Conservation (phyloP, 192 early-diverging fungal species). For the Podila epigama region DNA sequence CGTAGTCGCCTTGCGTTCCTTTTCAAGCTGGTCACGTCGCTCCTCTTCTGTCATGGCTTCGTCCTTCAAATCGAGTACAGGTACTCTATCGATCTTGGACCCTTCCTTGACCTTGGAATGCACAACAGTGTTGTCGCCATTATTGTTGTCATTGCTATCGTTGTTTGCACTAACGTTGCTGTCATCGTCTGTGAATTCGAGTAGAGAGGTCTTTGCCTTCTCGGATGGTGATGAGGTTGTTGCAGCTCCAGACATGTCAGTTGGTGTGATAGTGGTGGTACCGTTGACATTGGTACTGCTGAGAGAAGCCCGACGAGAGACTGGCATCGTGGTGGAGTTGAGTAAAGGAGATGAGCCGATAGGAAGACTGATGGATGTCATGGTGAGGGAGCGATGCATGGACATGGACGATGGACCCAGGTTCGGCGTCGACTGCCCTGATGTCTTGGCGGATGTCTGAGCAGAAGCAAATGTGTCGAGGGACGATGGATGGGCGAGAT, state of each 20-base stretch:
- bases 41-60: constrained; percentile 33
- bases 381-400: neutral
- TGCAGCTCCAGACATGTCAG: neutral
- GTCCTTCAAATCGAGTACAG: constrained; percentile 25
- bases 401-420: neutral
- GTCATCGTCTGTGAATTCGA: constrained; percentile 15
- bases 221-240: neutral
- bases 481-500: constrained; percentile 33
- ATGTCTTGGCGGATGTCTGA: constrained; percentile 40
- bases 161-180: neutral
- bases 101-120: too few species aligned
- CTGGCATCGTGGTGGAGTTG: neutral
- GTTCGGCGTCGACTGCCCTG: constrained; percentile 25
- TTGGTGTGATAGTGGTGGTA: neutral
- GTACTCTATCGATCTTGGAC: neutral
- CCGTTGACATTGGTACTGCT: too few species aligned
- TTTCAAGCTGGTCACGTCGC: constrained; percentile 29
- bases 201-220: neutral
- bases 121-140: constrained; percentile 5
- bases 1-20: constrained; percentile 18
- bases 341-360: neutral
- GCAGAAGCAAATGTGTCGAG: constrained; percentile 44
- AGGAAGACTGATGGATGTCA: constrained; percentile 1
- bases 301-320: neutral
- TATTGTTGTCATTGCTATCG: neutral